Conservation (phyloP, 495 filamentous ascomycete genomes). For the Aspergillus olivimuriae region DNA sequence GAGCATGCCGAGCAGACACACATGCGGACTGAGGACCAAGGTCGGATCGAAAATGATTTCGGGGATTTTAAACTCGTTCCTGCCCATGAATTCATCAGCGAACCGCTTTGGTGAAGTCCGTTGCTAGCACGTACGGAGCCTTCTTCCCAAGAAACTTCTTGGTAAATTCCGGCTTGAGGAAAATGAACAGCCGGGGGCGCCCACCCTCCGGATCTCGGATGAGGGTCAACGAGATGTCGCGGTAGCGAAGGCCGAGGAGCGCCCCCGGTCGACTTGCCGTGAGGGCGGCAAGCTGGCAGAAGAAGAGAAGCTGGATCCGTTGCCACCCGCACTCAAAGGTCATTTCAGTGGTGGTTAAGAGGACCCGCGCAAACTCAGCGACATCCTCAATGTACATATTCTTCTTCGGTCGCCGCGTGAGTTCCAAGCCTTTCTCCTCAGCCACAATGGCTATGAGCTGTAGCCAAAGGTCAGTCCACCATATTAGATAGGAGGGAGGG, state of each 20-base stretch:
- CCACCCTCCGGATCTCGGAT: slow-evolving; percentile 25
- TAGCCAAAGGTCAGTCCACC: slow-evolving; percentile 8
- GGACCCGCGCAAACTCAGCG: slow-evolving; percentile 19
- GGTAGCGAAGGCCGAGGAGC: slow-evolving; percentile 27
- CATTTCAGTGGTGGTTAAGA: slow-evolving; percentile 28
- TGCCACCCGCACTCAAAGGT: slow-evolving; percentile 25
- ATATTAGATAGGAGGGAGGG: neutral
- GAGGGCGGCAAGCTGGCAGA: slow-evolving; percentile 29
- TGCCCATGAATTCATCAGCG: slow-evolving; percentile 7
- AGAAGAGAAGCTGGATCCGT: slow-evolving; percentile 29
- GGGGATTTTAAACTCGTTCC: slow-evolving; percentile 24
- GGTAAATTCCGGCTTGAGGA: slow-evolving; percentile 26
- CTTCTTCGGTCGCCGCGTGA: slow-evolving; percentile 1
- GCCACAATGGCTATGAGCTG: slow-evolving; percentile 12
- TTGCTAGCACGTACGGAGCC: neutral
- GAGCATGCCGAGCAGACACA: slow-evolving; percentile 22
- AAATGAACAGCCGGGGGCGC: slow-evolving; percentile 25
- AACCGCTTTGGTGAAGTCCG: neutral
- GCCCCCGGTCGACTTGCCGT: slow-evolving; percentile 25
- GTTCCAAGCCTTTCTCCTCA: slow-evolving; percentile 1
- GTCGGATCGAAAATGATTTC: slow-evolving; percentile 27
- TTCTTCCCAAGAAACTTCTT: slow-evolving; percentile 23
- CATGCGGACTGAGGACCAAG: slow-evolving; percentile 19
- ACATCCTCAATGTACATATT: slow-evolving; percentile 24
- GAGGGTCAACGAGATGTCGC: slow-evolving; percentile 20